Conservation (phyloP, 2,329 filamentous ascomycete genomes). For the Knufia fluminis region DNA sequence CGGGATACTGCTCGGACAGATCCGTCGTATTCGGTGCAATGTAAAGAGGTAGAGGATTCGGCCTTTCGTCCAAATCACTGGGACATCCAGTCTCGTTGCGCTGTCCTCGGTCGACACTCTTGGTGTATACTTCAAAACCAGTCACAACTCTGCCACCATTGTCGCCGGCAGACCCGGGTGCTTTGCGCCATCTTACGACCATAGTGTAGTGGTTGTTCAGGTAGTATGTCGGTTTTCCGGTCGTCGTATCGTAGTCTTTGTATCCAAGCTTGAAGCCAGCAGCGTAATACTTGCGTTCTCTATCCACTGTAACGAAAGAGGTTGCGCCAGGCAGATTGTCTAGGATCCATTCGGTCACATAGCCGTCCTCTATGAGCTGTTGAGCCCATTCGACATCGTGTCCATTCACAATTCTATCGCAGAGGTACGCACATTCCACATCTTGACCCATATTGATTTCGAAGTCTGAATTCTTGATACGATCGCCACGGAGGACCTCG, state of each 20-base stretch:
- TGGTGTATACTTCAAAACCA: slow-evolving; percentile 82
- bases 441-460: slow-evolving; percentile 70
- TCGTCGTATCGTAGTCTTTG: slow-evolving; percentile 53
- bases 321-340: slow-evolving; percentile 85
- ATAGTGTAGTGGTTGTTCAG: slow-evolving; percentile 85
- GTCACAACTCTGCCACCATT: slow-evolving; percentile 71
- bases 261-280: slow-evolving; percentile 84
- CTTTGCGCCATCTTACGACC: slow-evolving; percentile 67
- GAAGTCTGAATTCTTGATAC: slow-evolving; percentile 76
- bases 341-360: slow-evolving; percentile 88
- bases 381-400: slow-evolving; percentile 58
- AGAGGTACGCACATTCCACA: slow-evolving; percentile 62
- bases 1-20: slow-evolving; percentile 45
- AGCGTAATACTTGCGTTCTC: slow-evolving; percentile 77
- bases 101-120: slow-evolving; percentile 60
- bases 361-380: slow-evolving; percentile 66
- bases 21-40: slow-evolving; percentile 51
- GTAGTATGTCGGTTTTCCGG: slow-evolving; percentile 57
- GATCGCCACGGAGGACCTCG: slow-evolving; percentile 77
- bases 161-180: slow-evolving; percentile 58
- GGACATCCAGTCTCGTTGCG: slow-evolving; percentile 60
- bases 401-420: slow-evolving; percentile 56
- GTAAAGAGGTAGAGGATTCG: slow-evolving; percentile 59
- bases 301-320: slow-evolving; percentile 78
- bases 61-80: slow-evolving; percentile 52